Conservation (phyloP, 768 basidiomycete genomes). For the Cystobasidium tubakii region DNA sequence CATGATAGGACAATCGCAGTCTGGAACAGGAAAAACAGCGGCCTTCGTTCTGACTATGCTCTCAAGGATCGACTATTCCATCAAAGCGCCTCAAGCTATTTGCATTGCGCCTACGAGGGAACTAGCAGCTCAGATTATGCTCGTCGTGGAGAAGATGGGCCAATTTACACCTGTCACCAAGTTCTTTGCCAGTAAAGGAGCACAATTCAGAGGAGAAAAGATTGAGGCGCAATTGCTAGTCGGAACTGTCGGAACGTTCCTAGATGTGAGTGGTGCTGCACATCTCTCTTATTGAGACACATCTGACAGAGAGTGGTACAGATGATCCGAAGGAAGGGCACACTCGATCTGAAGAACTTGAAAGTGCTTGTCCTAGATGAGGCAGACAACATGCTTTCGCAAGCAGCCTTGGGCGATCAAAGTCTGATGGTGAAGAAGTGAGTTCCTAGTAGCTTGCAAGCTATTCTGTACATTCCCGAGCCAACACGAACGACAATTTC, state of each 20-base stretch:
- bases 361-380: constrained; percentile 95
- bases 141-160: constrained; percentile 86
- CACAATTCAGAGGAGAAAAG: constrained; percentile 39
- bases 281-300: neutral
- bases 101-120: constrained; percentile 98
- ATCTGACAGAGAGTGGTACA: constrained; percentile 14
- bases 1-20: constrained; percentile 99
- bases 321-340: constrained; percentile 42
- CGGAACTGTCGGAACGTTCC: constrained; percentile 92
- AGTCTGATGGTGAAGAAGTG: constrained; percentile 90
- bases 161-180: constrained; percentile 89
- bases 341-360: constrained; percentile 67
- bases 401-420: constrained; percentile 81
- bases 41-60: constrained; percentile 98
- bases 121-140: constrained; percentile 94
- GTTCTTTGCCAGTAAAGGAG: constrained; percentile 79
- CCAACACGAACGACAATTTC: no score
- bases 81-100: constrained; percentile 78
- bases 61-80: constrained; percentile 77
- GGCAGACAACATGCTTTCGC: constrained; percentile 97
- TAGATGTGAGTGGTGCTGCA: constrained; percentile 63
- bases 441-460: no score
- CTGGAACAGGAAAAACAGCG: constrained; percentile 97
- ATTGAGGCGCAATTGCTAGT: constrained; percentile 87
- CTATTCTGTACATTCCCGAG: no score